Evolutionary conservation across 805 yeast species (phyloP), one percentile per base, ranked within the genome.

Genomic region (Starmerella etchellsii): DNA sequence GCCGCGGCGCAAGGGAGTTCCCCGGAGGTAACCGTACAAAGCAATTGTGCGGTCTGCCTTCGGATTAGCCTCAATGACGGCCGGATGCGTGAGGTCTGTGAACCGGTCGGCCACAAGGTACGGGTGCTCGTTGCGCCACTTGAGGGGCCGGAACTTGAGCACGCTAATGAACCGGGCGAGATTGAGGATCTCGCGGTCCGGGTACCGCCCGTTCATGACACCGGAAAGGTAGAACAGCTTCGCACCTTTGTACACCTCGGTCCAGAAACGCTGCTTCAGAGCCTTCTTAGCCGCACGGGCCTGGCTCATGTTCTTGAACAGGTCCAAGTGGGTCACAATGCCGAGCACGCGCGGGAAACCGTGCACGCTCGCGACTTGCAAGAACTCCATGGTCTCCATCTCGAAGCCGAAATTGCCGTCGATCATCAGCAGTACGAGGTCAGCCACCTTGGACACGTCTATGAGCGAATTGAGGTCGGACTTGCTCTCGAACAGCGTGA

Each of bases 311-410:
- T 81, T 78, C 58, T 81, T 87, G 69, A 91, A 91, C 37, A 91
- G 69, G 61, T 91, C 99, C 54, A 93, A 69, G 66, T 91, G 99
- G 0, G 98, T 91, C 6, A 95, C 81, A 9, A 91, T 81, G 50
- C 97, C 98, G 34, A 91, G 67, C 16, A 91, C 93, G 53, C 95
- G 74, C 31, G 99, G 99, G 87, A 91, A 91, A 62, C 98, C 99
- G 61, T 91, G 98, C 57, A 88, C 96, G 54, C 91, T 95, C 3
- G 95, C 93, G 50, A 91, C 73, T 56, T 91, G 93, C 48, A 91
- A 68, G 56, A 91, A 91, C 63, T 91, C 99, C 97, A 91, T 93
- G 8, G 98, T 91, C 63, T 91, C 99, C 99, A 91, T 91, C 66
- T 91, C 99, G 44, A 91, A 76, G 7, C 99, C 99, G 59, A 84